phyloP scores from a whole-genome alignment of 345 rosid species.

The Eucalyptus pauciflora region DNA sequence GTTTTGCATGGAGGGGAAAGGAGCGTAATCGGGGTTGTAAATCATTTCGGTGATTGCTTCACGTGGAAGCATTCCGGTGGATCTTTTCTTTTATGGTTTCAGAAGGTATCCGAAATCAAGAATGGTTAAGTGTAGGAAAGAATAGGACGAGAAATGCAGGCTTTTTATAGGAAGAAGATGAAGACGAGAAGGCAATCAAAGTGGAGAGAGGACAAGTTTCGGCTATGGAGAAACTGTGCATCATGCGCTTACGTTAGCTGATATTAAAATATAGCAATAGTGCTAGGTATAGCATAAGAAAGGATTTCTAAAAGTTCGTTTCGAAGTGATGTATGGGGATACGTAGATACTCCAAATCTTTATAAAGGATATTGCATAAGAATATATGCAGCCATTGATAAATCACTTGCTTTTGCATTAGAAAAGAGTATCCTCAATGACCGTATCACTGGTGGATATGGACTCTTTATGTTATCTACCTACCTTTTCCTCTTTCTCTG shows the following conservation, averaged over 20 bases:
- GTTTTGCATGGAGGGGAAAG: not conserved
- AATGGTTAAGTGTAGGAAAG: slow-evolving; percentile 6
- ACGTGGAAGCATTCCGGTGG: slow-evolving; percentile 31
- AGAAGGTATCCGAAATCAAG: not conserved
- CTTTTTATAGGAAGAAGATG: slow-evolving; percentile 37
- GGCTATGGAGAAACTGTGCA: not conserved
- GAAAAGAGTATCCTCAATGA: not conserved
- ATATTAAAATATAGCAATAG: not conserved
- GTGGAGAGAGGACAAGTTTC: not conserved
- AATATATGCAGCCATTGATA: not conserved
- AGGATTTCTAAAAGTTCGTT: not conserved
- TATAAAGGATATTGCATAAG: not conserved
- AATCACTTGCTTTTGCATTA: not conserved
- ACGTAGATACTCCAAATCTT: not conserved
- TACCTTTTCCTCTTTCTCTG: not conserved
- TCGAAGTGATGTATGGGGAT: not conserved
- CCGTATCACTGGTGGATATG: not conserved
- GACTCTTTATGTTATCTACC: not conserved
- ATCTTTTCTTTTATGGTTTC: not conserved
- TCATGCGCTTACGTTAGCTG: not conserved
- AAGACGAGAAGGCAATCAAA: not conserved
- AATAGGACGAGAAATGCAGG: slow-evolving; percentile 9
- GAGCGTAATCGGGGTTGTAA: not conserved
- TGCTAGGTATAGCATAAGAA: not conserved
- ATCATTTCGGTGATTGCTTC: slow-evolving; percentile 10